Base-by-base conservation (phyloP, 2,329 filamentous ascomycete genomes). In the Cordyceps fumosorosea region DNA sequence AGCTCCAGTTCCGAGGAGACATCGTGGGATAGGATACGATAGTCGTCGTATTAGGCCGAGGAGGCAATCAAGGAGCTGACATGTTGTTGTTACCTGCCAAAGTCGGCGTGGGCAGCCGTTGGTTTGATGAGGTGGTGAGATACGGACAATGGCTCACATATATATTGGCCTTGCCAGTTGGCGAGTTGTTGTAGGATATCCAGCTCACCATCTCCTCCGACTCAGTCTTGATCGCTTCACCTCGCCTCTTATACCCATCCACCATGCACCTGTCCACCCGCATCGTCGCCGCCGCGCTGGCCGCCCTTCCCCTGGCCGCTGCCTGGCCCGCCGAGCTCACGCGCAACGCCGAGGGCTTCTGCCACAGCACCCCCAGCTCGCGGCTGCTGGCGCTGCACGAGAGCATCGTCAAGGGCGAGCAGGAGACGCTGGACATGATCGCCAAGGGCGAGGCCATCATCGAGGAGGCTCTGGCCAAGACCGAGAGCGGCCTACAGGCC, bases 401-500 rank as follows among this genome's bases (percentile, higher is more conserved):
- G 16, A 53, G 45, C 50, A 60, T 60, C 53, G 57, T 47, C 50
- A 26, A 47, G 3, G 50, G 20, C 11, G 57, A 60, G 7, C n/a
- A 45, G 26, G 26, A 22, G 16, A 47, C 40, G 48, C 34, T 60
- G 57, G 57, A 45, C 57, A 53, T 54, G 57, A 60, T 60, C 37
- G 50, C 50, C 50, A 11, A 60, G 57, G 57, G 48, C 26, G 57
- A 60, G 40, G 26, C 20, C n/a, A 10, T 32, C 2, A 60, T 59
- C 18, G 20, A 52, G 12, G 47, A 52, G 3, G 44, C 34, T 2
- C 56, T 59, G 32, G 18, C 2, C 32, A 51, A 42, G 14, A 44
- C 45, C 5, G 45, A 42, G 14, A 24, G 5, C 24, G 56, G 56
- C 32, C 12, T 59, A 11, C 56, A 59, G 20, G 34, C 47, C 32